Conservation (phyloP, 345 rosid species). For the Mercurialis annua region DNA sequence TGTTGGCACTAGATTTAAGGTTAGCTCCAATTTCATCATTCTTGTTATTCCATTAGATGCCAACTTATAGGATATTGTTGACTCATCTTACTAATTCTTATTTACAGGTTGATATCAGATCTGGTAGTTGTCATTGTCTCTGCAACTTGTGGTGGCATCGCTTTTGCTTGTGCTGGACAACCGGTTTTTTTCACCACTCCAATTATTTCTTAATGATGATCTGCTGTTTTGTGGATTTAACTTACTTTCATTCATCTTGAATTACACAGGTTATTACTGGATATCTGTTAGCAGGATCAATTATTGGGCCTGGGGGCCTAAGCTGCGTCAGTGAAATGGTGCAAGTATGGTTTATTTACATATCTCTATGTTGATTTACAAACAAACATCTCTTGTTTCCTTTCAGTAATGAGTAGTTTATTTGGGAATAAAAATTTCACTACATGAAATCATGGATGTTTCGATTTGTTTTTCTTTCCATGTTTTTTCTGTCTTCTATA, state of each 20-base stretch:
- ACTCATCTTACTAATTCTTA: background rate
- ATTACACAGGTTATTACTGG: conserved; percentile 85
- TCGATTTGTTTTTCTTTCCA: background rate
- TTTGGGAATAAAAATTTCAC: background rate
- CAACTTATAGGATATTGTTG: background rate
- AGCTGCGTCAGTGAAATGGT: conserved; percentile 97
- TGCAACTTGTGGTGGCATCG: conserved; percentile 99
- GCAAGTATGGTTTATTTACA: conserved; percentile 61
- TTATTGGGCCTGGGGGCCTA: conserved; percentile 95
- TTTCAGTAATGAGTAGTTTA: background rate
- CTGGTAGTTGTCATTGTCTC: conserved; percentile 95
- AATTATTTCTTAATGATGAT: conserved; percentile 8
- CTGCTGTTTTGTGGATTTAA: conserved; percentile 1
- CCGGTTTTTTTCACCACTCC: conserved; percentile 55
- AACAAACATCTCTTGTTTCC: background rate
- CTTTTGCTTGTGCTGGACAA: conserved; percentile 99
- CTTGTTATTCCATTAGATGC: background rate
- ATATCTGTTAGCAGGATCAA: conserved; percentile 83
- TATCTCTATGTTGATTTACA: background rate
- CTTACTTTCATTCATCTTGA: conserved; percentile 3
- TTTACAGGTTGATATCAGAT: conserved; percentile 90
- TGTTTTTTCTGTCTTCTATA: background rate
- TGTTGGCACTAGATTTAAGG: conserved; percentile 92
- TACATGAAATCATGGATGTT: background rate
- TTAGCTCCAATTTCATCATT: conserved; percentile 18